Conservation (phyloP, 306 rosid species). For the Ormosia emarginata region DNA sequence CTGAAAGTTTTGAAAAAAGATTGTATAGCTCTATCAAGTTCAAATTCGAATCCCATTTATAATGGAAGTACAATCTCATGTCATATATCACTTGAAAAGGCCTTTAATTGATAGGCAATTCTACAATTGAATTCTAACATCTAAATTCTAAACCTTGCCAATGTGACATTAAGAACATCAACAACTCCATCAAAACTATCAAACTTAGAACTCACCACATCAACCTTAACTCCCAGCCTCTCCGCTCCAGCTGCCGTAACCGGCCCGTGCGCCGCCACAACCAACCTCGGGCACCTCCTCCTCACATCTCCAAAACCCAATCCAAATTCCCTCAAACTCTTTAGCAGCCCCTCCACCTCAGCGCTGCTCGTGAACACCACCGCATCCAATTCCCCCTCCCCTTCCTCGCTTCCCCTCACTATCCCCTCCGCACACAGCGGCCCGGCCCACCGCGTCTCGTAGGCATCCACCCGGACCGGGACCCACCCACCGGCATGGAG, state of each 20-base stretch:
- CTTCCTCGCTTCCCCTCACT: constrained; percentile 38
- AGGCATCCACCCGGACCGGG: constrained; percentile 55
- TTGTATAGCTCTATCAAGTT: neutral
- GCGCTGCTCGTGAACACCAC: constrained; percentile 74
- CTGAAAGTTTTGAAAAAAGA: neutral
- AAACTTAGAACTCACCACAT: constrained; percentile 61
- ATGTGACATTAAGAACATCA: constrained; percentile 44
- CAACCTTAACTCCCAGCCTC: constrained; percentile 66
- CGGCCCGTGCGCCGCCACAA: constrained; percentile 79
- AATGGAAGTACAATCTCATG: neutral
- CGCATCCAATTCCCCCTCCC: constrained; percentile 48
- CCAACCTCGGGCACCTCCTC: constrained; percentile 39
- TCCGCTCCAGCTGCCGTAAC: constrained; percentile 61
- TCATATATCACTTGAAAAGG: neutral
- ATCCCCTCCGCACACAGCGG: constrained; percentile 49
- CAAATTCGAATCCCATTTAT: neutral
- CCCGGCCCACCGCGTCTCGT: constrained; percentile 78
- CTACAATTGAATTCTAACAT: neutral
- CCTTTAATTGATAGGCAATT: neutral
- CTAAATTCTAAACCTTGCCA: constrained; percentile 23
- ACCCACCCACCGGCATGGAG: constrained; percentile 45
- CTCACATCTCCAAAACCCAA: constrained; percentile 48
- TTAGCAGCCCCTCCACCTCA: constrained; percentile 80
- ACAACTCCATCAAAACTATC: constrained; percentile 73
- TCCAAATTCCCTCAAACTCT: constrained; percentile 56